These are phyloP conservation scores for Xanthoparmelia taractica DNA, from an alignment of 495 filamentous ascomycete genomes.

Conservation along the genomic window DNA sequence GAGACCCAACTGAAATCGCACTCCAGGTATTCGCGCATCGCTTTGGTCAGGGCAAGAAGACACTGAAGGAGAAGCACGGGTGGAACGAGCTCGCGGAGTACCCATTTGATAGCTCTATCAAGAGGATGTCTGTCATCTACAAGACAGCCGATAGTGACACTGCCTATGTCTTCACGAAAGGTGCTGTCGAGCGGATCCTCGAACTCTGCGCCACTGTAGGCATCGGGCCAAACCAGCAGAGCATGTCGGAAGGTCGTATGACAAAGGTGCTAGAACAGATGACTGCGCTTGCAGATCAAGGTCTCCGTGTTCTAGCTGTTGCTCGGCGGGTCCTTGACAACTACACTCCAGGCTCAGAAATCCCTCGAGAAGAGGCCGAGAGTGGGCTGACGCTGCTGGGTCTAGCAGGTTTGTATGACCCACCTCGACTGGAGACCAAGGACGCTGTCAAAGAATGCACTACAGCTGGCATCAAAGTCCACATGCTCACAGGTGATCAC, in stretches of 20 bases:
- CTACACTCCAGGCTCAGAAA: slow-evolving; percentile 23
- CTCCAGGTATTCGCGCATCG: slow-evolving; percentile 71
- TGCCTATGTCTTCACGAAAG: slow-evolving; percentile 58
- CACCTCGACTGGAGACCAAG: slow-evolving; percentile 43
- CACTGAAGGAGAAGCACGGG: slow-evolving; percentile 42
- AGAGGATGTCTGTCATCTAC: slow-evolving; percentile 78
- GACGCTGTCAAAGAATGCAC: slow-evolving; percentile 58
- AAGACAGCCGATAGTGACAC: slow-evolving; percentile 25
- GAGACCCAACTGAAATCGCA: slow-evolving; percentile 79
- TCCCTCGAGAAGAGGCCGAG: slow-evolving; percentile 41
- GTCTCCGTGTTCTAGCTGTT: slow-evolving; percentile 74
- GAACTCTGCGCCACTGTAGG: slow-evolving; percentile 50
- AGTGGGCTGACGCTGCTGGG: slow-evolving; percentile 49
- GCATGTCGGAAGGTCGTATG: slow-evolving; percentile 52
- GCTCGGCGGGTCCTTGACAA: slow-evolving; percentile 43
- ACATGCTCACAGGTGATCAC: slow-evolving; percentile 79
- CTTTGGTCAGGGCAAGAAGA: slow-evolving; percentile 55
- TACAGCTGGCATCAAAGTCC: slow-evolving; percentile 63
- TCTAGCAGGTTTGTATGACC: slow-evolving; percentile 55
- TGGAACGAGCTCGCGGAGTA: slow-evolving; percentile 67
- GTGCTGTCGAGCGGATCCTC: slow-evolving; percentile 57
- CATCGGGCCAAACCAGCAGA: slow-evolving; percentile 40
- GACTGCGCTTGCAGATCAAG: slow-evolving; percentile 60
- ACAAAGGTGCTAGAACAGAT: slow-evolving; percentile 56
- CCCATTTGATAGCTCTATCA: slow-evolving; percentile 74